A percentile compares a stretch with the other conserved stretches of the same genome.
These are phyloP conservation scores for Umbelopsis sp. DNA, from an alignment of 192 early-diverging fungal genomes.

Conservation along the genomic window DNA sequence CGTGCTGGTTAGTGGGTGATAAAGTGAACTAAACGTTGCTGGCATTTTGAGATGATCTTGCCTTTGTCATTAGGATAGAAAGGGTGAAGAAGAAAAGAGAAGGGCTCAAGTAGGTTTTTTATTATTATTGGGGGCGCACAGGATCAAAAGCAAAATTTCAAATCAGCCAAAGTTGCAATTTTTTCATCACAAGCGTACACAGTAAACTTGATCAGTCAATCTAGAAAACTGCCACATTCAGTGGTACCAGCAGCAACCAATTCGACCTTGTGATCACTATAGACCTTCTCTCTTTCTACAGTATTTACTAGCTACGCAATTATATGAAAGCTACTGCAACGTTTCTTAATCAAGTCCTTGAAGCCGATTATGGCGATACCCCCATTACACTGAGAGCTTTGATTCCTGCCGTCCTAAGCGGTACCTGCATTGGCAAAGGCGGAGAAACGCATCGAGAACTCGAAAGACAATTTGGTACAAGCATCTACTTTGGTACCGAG, in stretches of 20 bases:
- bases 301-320: background rate
- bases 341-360: background rate
- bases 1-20: background rate
- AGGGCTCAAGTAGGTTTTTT: background rate
- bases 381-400: slow-evolving; percentile 30
- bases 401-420: background rate
- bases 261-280: no score
- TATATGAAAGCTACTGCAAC: background rate
- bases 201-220: no score
- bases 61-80: slow-evolving; percentile 8
- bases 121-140: slow-evolving; percentile 13
- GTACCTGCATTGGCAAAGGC: slow-evolving; percentile 20
- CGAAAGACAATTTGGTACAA: slow-evolving; percentile 20
- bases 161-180: slow-evolving; percentile 16
- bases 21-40: background rate
- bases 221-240: no score
- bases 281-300: background rate
- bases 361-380: background rate
- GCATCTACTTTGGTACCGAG: slow-evolving; percentile 7
- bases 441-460: slow-evolving; percentile 15
- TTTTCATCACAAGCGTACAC: background rate
- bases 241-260: no score
- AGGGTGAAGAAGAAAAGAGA: slow-evolving; percentile 16
- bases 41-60: slow-evolving; percentile 4
- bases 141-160: slow-evolving; percentile 15